A percentile compares a stretch with the other conserved stretches of the same genome.
Evolutionary conservation across 129 eudicot genomes (phyloP).

Genomic region (Smallanthus sonchifolius): DNA sequence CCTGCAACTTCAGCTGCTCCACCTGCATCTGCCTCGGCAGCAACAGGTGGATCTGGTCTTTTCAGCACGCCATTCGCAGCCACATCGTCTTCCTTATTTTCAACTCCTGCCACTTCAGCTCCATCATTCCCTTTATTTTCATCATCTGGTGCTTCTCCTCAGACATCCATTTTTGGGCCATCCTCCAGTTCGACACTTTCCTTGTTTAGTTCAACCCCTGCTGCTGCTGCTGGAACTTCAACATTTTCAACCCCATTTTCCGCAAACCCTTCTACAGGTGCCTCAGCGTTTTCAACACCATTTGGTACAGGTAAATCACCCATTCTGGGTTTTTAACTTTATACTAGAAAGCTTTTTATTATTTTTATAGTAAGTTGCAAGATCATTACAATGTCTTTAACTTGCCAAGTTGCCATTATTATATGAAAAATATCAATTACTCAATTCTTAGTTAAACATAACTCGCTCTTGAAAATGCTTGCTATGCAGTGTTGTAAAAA

Average conservation of each 20-base stretch:
- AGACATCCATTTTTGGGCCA: slow-evolving; percentile 60
- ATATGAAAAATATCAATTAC: background rate
- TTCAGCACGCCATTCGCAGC: slow-evolving; percentile 63
- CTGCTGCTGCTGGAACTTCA: slow-evolving; percentile 42
- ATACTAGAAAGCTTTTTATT: background rate
- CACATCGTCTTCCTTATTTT: slow-evolving; percentile 55
- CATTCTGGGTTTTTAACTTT: background rate
- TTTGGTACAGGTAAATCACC: slow-evolving; percentile 53
- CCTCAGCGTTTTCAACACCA: slow-evolving; percentile 58
- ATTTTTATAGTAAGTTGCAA: background rate
- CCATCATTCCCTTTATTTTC: slow-evolving; percentile 44
- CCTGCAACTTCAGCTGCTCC: slow-evolving; percentile 48
- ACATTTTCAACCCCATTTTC: slow-evolving; percentile 66
- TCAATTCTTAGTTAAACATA: background rate
- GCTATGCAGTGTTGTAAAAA: too few species aligned
- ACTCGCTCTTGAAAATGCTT: background rate
- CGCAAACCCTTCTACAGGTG: slow-evolving; percentile 45
- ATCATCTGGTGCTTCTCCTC: slow-evolving; percentile 65
- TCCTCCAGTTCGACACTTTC: slow-evolving; percentile 59
- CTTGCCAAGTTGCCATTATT: background rate
- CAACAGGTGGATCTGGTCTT: slow-evolving; percentile 51
- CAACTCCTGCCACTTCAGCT: slow-evolving; percentile 65
- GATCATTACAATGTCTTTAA: background rate
- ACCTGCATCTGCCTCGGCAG: slow-evolving; percentile 39
- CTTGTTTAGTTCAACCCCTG: slow-evolving; percentile 41